phyloP scores from a whole-genome alignment of 768 basidiomycete species.

The Hygrocybe punicea region DNA sequence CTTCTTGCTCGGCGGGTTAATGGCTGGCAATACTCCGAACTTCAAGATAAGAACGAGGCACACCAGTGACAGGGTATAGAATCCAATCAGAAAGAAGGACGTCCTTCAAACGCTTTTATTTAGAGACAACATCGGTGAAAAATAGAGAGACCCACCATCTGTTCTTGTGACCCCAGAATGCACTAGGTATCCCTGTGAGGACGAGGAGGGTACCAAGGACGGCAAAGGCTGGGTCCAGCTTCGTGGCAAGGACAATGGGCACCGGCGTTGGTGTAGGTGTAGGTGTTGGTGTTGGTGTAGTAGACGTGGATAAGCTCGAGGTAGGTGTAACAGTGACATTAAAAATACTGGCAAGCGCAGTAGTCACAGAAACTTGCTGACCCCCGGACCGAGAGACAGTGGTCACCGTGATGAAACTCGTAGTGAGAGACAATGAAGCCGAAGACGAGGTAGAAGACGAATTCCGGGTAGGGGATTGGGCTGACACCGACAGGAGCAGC shows the following conservation, averaged over 20 bases:
- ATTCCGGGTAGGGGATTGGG: conserved; percentile 19
- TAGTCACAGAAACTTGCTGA: conserved; percentile 48
- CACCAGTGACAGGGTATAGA: conserved; percentile 83
- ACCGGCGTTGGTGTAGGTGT: conserved; percentile 43
- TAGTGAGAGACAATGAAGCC: conserved; percentile 53
- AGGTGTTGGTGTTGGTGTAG: conserved; percentile 41
- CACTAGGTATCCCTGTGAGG: conserved; percentile 82
- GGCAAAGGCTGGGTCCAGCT: conserved; percentile 83
- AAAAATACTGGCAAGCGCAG: conserved; percentile 55
- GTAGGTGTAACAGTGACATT: conserved; percentile 58
- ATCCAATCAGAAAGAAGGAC: conserved; percentile 89
- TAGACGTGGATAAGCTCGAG: conserved; percentile 16
- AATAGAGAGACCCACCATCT: conserved; percentile 60
- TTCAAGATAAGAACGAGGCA: conserved; percentile 85
- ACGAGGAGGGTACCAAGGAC: conserved; percentile 87
- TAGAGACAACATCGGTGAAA: not conserved
- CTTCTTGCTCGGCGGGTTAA: conserved; percentile 75
- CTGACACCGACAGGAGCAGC: not conserved
- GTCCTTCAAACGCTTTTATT: conserved; percentile 58
- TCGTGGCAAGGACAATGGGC: conserved; percentile 54
- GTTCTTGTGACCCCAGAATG: conserved; percentile 93
- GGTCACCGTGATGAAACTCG: conserved; percentile 50
- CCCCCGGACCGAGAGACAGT: conserved; percentile 46
- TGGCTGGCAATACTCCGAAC: conserved; percentile 79
- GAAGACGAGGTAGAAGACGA: conserved; percentile 16